These are phyloP conservation scores for Endotrypanum monterogeii DNA, from an alignment of 208 protist species.

Conservation along the genomic window DNA sequence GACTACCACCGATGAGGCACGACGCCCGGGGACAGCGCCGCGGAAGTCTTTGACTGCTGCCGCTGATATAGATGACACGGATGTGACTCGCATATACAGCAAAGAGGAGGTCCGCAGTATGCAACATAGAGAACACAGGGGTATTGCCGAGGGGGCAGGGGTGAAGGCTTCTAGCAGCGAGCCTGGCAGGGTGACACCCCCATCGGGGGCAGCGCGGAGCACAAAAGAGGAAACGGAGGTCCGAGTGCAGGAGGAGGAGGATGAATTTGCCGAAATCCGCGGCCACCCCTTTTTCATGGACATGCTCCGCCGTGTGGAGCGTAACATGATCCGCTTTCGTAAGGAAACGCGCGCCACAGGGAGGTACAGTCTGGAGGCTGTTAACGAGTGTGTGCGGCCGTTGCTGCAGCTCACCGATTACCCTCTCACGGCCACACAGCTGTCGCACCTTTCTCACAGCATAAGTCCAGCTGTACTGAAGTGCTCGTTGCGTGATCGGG, in stretches of 20 bases:
- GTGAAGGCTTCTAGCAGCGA: conserved; percentile 7
- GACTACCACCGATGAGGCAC: conserved; percentile 4
- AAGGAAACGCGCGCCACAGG: conserved; percentile 67
- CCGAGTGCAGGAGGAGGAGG: conserved; percentile 21
- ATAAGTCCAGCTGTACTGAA: conserved; percentile 67
- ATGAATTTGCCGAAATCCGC: conserved; percentile 50
- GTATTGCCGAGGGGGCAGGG: conserved; percentile 4
- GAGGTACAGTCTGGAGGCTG: conserved; percentile 61
- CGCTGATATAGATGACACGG: conserved; percentile 35
- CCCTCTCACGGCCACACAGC: conserved; percentile 68
- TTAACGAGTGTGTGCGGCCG: conserved; percentile 83
- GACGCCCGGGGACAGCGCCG: neutral
- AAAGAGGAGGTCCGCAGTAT: conserved; percentile 56
- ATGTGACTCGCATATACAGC: conserved; percentile 76
- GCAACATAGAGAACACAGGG: neutral
- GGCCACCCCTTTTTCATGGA: conserved; percentile 81
- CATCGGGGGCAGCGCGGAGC: conserved; percentile 4
- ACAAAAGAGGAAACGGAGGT: neutral
- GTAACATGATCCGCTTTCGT: conserved; percentile 75
- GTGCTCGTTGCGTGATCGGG: conserved; percentile 60
- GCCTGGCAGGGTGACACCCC: neutral
- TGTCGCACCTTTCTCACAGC: conserved; percentile 62
- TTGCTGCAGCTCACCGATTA: conserved; percentile 88
- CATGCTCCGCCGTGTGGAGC: conserved; percentile 68
- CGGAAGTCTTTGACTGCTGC: neutral